Evolutionary conservation across 805 yeast genomes (phyloP), one percentile per base, ranked within the genome.

Genomic region (Metschnikowia hibisci): DNA sequence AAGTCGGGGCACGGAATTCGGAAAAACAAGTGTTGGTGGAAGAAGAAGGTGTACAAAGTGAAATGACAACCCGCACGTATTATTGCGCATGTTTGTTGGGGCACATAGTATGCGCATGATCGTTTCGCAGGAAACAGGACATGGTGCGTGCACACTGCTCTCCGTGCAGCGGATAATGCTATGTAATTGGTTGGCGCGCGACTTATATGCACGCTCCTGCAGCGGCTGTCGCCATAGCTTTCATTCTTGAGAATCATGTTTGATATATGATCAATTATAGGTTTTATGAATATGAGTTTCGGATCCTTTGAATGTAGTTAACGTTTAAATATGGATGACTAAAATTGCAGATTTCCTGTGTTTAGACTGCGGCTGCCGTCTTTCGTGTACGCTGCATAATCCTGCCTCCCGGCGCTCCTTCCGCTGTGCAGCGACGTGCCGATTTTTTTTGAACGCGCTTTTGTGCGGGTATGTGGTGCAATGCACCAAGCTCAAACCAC

Each of bases 41-140:
- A 38, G 41, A 38, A 30, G 34, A 23, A 30, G 23, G 37, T 39
- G 44, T 37, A 37, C 44, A 46, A 43, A 42, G 22, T 29, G 38
- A 43, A 43, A 35, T 42, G 32, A 33, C 43, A 34, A 39, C 31
- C 39, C 40, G 42, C 44, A 44, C 32, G 46, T 42, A 45, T 39
- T 37, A 29, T 37, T 37, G 50, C 32, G 49, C 44, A 46, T 45
- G 50, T 43, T 46, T 38, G 44, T 38, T 43, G 43, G 39, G 50
- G 46, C 50, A 46, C 50, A 46, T 43, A 45, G 41, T 40, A 45
- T 43, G 50, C 46, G 50, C 50, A 46, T 45, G 46, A 29, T 25
- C 32, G 23, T 31, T 43, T 43, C 44, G 50, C 50, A 46, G 46
- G 50, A 43, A 37, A 30, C 40, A 37, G 40, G 40, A 37, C 40